Conservation (phyloP, 1,139 yeast species). For the Taphrina sp. region DNA sequence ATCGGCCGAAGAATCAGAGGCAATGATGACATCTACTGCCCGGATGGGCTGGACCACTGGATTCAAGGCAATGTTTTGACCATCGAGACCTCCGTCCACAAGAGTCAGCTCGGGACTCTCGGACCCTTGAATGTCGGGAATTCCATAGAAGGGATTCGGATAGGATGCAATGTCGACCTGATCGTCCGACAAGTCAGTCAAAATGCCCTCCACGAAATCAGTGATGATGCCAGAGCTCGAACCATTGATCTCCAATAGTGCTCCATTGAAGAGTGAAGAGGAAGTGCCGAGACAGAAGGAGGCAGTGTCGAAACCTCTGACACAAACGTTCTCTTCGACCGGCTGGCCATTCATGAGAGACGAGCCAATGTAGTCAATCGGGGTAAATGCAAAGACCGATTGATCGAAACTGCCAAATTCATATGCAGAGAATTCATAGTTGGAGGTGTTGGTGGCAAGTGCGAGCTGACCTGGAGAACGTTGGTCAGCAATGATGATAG, state of each 20-base stretch:
- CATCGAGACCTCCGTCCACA: slow-evolving; percentile 88
- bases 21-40: slow-evolving; percentile 70
- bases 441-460: slow-evolving; percentile 40
- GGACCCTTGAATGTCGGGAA: slow-evolving; percentile 35
- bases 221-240: slow-evolving; percentile 54
- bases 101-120: slow-evolving; percentile 50
- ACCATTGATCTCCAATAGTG: slow-evolving; percentile 59
- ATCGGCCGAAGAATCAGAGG: slow-evolving; percentile 86
- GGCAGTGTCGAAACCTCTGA: slow-evolving; percentile 63
- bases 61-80: slow-evolving; percentile 71
- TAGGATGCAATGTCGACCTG: slow-evolving; percentile 65
- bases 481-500: slow-evolving; percentile 80
- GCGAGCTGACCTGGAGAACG: slow-evolving; percentile 63
- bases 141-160: slow-evolving; percentile 70
- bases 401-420: slow-evolving; percentile 91
- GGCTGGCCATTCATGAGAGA: slow-evolving; percentile 56
- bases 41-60: slow-evolving; percentile 75
- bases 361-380: slow-evolving; percentile 72
- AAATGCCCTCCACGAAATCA: slow-evolving; percentile 44
- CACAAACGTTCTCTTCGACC: slow-evolving; percentile 50
- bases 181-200: slow-evolving; percentile 41
- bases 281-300: slow-evolving; percentile 75
- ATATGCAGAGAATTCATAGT: slow-evolving; percentile 77
- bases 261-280: slow-evolving; percentile 71
- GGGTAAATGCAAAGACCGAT: slow-evolving; percentile 66